Evolutionary conservation across 257 asterid genomes (phyloP).

Genomic region (Verbascum thapsus): DNA sequence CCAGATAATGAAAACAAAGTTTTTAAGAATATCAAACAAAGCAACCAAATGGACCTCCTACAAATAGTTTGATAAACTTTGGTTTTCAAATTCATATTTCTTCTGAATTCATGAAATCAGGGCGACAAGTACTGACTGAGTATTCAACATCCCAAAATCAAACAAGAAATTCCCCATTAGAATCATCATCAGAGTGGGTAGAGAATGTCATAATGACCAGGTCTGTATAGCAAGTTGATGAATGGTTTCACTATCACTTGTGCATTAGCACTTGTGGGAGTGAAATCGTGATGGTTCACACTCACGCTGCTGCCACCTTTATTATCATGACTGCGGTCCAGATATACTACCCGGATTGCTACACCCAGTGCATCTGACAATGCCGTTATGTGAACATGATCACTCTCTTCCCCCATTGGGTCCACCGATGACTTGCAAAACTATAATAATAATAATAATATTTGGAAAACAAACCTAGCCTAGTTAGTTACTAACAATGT

Average conservation of each 20-base stretch:
- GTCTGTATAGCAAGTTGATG: slow-evolving; percentile 83
- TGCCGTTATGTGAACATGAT: slow-evolving; percentile 94
- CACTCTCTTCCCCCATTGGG: slow-evolving; percentile 99
- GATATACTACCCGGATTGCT: slow-evolving; percentile 83
- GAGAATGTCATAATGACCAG: slow-evolving; percentile 94
- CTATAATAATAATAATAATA: slow-evolving; percentile 37
- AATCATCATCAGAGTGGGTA: slow-evolving; percentile 42
- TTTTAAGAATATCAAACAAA: too few species aligned
- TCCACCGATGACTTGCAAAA: slow-evolving; percentile 99
- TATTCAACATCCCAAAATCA: slow-evolving; percentile 7
- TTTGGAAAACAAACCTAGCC: too few species aligned
- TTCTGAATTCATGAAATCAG: too few species aligned
- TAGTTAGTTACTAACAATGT: too few species aligned
- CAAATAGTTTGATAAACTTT: too few species aligned
- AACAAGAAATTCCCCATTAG: slow-evolving; percentile 2
- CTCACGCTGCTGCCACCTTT: slow-evolving; percentile 69
- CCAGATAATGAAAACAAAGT: too few species aligned
- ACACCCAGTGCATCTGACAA: slow-evolving; percentile 93
- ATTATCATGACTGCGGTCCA: slow-evolving; percentile 83
- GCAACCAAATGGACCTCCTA: too few species aligned
- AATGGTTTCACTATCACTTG: slow-evolving; percentile 48
- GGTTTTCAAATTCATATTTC: too few species aligned
- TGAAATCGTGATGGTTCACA: slow-evolving; percentile 92
- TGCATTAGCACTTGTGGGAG: slow-evolving; percentile 40
- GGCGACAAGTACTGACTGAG: too few species aligned